phyloP scores from a whole-genome alignment of 176 grass and related monocot species.

The Aegilops speltoides region DNA sequence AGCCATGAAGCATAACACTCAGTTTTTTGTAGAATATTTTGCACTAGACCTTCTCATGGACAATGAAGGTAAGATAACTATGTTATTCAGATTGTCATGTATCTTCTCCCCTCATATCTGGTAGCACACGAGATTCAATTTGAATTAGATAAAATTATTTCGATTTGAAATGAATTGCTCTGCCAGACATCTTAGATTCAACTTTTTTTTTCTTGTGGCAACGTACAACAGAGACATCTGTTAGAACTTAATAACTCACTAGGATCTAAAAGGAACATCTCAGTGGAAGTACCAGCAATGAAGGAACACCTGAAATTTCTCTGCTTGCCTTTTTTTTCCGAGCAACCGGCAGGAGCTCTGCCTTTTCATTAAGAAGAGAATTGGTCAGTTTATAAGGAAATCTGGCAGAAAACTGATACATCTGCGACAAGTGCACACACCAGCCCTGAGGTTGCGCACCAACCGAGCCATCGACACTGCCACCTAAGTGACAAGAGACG shows the following conservation, averaged over 20 bases:
- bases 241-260: neutral
- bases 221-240: neutral
- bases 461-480: too few relatives aligned
- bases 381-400: too few relatives aligned
- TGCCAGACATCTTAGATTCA: too few relatives aligned
- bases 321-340: neutral
- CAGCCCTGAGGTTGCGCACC: too few relatives aligned
- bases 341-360: too few relatives aligned
- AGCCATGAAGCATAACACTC: slow-evolving; percentile 98
- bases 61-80: slow-evolving; percentile 46
- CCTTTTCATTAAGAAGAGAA: too few relatives aligned
- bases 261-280: neutral
- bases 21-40: slow-evolving; percentile 85
- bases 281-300: neutral
- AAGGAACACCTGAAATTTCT: neutral
- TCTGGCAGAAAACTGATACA: too few relatives aligned
- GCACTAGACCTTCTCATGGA: slow-evolving; percentile 79
- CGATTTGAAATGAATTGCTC: neutral
- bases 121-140: neutral
- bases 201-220: neutral
- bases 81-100: neutral
- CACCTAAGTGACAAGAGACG: too few relatives aligned
- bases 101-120: neutral
- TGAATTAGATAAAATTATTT: neutral
- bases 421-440: too few relatives aligned